A percentile compares a stretch with the other conserved stretches of the same genome.
These are phyloP conservation scores for Rhodotorula kratochvilovae DNA, from an alignment of 768 basidiomycete genomes.

Conservation along the genomic window DNA sequence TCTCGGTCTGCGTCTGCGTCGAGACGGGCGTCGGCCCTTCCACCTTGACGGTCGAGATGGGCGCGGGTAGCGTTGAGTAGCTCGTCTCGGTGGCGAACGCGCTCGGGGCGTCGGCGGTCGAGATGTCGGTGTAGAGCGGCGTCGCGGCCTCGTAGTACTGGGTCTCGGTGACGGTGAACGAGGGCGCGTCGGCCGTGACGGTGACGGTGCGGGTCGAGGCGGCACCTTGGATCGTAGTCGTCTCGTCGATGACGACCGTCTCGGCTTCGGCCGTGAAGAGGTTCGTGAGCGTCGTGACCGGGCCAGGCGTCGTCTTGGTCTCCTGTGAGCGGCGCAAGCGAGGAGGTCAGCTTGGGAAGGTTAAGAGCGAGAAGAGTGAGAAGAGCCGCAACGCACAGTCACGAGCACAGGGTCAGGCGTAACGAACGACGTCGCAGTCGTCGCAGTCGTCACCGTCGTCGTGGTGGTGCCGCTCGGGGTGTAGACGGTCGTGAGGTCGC, in stretches of 20 bases:
- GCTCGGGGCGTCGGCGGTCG: background rate
- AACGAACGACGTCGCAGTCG: background rate
- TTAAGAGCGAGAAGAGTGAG: background rate
- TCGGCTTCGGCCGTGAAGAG: background rate
- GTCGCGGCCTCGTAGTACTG: background rate
- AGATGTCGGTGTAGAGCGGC: background rate
- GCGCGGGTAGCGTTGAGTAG: background rate
- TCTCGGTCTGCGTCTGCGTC: background rate
- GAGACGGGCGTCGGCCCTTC: background rate
- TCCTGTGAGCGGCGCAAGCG: background rate
- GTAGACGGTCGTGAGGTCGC: background rate
- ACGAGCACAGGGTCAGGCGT: background rate
- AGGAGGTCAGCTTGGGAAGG: background rate
- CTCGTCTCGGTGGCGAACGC: background rate
- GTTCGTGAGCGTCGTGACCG: background rate
- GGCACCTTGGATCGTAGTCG: background rate
- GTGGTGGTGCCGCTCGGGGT: background rate
- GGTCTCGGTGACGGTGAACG: background rate
- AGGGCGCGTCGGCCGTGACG: background rate
- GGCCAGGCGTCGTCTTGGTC: background rate
- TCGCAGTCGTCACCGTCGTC: background rate
- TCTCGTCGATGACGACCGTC: background rate
- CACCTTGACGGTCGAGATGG: background rate
- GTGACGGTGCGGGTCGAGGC: background rate
- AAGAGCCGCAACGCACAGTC: background rate